These are phyloP conservation scores for Actinomucor elegans DNA, from an alignment of 371 early-diverging fungal species.

Conservation along the genomic window DNA sequence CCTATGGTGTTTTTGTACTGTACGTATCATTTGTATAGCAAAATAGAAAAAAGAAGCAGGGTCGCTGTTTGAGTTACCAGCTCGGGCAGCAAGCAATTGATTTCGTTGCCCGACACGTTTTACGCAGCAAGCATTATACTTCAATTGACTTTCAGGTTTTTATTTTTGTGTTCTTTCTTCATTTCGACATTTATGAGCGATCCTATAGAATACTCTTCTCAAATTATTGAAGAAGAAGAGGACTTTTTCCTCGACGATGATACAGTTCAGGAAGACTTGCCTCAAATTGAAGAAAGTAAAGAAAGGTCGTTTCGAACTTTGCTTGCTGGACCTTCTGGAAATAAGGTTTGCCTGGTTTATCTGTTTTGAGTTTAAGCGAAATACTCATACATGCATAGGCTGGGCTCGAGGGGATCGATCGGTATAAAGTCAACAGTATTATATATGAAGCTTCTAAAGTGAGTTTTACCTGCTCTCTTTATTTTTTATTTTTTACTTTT, in stretches of 20 bases:
- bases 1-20: background rate
- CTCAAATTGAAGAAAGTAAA: slow-evolving; percentile 1
- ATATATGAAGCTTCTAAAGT: slow-evolving; percentile 69
- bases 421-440: slow-evolving; percentile 45
- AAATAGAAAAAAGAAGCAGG: no score
- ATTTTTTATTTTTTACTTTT: background rate
- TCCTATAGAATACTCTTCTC: slow-evolving; percentile 20
- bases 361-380: background rate
- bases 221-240: slow-evolving; percentile 37
- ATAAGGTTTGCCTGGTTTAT: slow-evolving; percentile 23
- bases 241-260: slow-evolving; percentile 37
- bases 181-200: background rate
- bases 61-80: no score
- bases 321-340: slow-evolving; percentile 39
- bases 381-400: slow-evolving; percentile 29
- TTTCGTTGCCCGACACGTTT: no score
- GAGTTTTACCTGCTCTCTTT: no score
- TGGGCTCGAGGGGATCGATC: slow-evolving; percentile 45
- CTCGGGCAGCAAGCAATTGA: no score
- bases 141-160: no score
- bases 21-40: background rate
- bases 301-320: slow-evolving; percentile 26
- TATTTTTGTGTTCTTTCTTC: background rate
- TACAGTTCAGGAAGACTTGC: background rate
- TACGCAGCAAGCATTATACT: background rate